phyloP scores from a whole-genome alignment of 148 eudicot species.

The Tetragonia tetragonoides region DNA sequence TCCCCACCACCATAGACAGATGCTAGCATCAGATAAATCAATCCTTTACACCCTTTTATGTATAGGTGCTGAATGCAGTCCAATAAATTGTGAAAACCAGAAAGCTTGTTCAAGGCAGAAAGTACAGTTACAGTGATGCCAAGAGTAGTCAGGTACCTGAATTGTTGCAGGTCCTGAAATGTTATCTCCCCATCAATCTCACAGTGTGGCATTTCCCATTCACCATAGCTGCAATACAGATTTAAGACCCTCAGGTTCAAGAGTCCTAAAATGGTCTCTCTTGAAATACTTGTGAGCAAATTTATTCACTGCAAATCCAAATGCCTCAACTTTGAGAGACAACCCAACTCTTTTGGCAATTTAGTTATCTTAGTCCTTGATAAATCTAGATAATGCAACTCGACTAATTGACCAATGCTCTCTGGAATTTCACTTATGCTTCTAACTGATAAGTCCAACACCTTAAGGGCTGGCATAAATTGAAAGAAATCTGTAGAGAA shows the following conservation, averaged over 20 bases:
- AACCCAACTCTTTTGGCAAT: conserved; percentile 19
- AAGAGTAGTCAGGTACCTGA: conserved; percentile 16
- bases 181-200: conserved; percentile 3
- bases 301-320: conserved; percentile 31
- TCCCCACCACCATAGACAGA: conserved; percentile 28
- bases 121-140: conserved; percentile 25
- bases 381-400: conserved; percentile 24
- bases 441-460: conserved; percentile 26
- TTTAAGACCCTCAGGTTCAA: conserved; percentile 26
- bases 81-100: conserved; percentile 18
- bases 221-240: conserved; percentile 27
- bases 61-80: conserved; percentile 22
- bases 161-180: conserved; percentile 21
- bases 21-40: conserved; percentile 20
- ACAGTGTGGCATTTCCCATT: conserved; percentile 13
- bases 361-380: conserved; percentile 30
- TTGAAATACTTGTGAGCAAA: conserved; percentile 22
- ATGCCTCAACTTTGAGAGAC: conserved; percentile 27
- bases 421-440: conserved; percentile 20
- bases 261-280: conserved; percentile 23
- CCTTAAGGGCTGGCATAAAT: conserved; percentile 20
- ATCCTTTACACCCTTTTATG: conserved; percentile 29
- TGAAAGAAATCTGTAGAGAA: conserved; percentile 17
- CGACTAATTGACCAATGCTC: conserved; percentile 20
- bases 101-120: conserved; percentile 20